Conservation (phyloP, 441 rosid species). For the Brassica balearica region DNA sequence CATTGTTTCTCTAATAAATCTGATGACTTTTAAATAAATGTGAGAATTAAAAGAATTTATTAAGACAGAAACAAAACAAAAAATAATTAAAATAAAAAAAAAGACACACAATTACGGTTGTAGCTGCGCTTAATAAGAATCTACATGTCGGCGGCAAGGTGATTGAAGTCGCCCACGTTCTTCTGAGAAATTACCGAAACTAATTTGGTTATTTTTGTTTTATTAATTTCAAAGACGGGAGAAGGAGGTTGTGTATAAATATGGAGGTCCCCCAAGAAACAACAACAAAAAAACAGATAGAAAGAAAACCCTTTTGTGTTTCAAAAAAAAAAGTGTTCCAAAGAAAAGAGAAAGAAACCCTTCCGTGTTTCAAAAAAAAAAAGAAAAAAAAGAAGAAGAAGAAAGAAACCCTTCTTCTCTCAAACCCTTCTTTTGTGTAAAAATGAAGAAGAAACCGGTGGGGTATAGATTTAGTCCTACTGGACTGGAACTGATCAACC, state of each 20-base stretch:
- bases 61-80: background rate
- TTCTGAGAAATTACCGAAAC: background rate
- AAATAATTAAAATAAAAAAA: background rate
- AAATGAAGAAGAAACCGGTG: conserved; percentile 17
- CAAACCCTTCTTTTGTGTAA: background rate
- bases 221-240: background rate
- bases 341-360: too few species aligned
- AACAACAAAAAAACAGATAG: too few species aligned
- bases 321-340: too few species aligned
- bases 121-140: background rate
- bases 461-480: conserved; percentile 37
- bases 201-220: background rate
- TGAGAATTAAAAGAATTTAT: background rate
- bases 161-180: background rate
- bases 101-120: background rate
- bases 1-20: background rate
- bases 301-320: too few species aligned
- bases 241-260: background rate
- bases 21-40: background rate
- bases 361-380: too few species aligned
- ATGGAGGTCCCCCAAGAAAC: background rate
- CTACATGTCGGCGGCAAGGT: background rate
- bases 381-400: too few species aligned
- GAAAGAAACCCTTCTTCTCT: background rate
- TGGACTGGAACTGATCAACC: conserved; percentile 27